phyloP scores from a whole-genome alignment of 2,329 filamentous ascomycete genomes.

The Penicillium expansum region DNA sequence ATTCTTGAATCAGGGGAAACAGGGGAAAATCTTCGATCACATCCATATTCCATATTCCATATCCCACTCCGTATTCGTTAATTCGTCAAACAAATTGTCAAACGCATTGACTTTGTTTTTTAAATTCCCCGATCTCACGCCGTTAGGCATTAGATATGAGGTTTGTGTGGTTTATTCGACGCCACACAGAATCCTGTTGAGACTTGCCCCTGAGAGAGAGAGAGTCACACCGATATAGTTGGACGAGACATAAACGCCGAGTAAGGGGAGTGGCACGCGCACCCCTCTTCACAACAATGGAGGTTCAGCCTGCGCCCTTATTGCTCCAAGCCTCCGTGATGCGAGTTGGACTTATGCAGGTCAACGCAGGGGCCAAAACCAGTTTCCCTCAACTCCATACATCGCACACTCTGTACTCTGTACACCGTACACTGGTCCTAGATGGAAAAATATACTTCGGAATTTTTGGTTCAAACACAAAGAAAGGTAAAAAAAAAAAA shows the following conservation, averaged over 20 bases:
- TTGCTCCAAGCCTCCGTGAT: constrained; percentile 5
- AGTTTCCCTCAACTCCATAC: neutral
- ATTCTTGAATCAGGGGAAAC: constrained; percentile 22
- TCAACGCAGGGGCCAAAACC: constrained; percentile 26
- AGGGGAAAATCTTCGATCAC: neutral
- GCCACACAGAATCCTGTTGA: constrained; percentile 1
- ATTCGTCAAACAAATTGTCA: neutral
- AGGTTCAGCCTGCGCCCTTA: constrained; percentile 6
- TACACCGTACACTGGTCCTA: too few relatives aligned
- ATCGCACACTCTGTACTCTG: neutral
- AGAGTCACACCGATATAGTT: constrained; percentile 3
- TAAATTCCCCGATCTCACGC: constrained; percentile 25
- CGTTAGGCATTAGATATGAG: constrained; percentile 17
- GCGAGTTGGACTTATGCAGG: constrained; percentile 18
- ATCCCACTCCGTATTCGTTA: neutral
- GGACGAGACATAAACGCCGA: constrained; percentile 10
- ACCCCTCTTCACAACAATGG: constrained; percentile 6
- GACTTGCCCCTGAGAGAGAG: neutral
- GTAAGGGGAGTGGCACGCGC: constrained; percentile 16
- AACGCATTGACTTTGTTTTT: constrained; percentile 13
- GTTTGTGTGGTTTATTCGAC: constrained; percentile 7
- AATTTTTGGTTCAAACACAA: neutral
- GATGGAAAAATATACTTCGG: neutral
- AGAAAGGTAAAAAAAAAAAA: neutral
- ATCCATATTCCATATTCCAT: neutral